Conservation (phyloP, 768 basidiomycete genomes). For the Naematelia encephala region DNA sequence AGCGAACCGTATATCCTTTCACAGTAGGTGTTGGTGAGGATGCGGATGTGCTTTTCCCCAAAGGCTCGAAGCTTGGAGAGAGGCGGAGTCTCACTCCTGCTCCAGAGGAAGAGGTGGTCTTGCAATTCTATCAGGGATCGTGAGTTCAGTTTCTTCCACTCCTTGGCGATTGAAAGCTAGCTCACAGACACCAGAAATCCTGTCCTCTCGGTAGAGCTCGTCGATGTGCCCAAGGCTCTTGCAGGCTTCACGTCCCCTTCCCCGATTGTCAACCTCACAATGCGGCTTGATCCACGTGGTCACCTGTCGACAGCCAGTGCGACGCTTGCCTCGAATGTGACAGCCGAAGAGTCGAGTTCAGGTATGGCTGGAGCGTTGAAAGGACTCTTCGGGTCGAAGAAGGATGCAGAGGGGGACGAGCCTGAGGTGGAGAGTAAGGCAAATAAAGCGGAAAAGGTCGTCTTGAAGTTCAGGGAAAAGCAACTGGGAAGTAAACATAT, state of each 20-base stretch:
- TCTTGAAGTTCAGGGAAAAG: constrained; percentile 62
- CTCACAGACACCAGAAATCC: constrained; percentile 28
- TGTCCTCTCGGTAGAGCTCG: constrained; percentile 70
- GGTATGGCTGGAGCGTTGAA: constrained; percentile 70
- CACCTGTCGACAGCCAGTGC: constrained; percentile 78
- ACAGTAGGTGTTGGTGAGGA: constrained; percentile 39
- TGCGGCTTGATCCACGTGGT: constrained; percentile 80
- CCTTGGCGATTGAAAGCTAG: not conserved
- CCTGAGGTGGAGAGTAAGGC: constrained; percentile 36
- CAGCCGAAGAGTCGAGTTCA: constrained; percentile 60
- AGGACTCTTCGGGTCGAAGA: constrained; percentile 68
- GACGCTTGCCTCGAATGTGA: constrained; percentile 59
- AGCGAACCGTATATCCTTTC: constrained; percentile 72
- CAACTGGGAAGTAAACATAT: constrained; percentile 71
- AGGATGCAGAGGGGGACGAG: constrained; percentile 43
- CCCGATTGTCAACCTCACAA: constrained; percentile 79
- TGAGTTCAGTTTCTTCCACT: constrained; percentile 13
- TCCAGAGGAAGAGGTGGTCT: constrained; percentile 73
- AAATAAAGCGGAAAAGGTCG: constrained; percentile 58
- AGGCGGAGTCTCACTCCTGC: constrained; percentile 86
- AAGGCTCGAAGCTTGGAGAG: constrained; percentile 69
- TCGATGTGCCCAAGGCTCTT: constrained; percentile 70
- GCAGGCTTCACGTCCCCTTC: constrained; percentile 79
- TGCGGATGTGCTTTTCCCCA: constrained; percentile 60
- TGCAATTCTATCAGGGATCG: constrained; percentile 57